A percentile compares a stretch with the other conserved stretches of the same genome.
phyloP scores from a whole-genome alignment of 2,329 filamentous ascomycete species.

The Colletotrichum liaoningense region DNA sequence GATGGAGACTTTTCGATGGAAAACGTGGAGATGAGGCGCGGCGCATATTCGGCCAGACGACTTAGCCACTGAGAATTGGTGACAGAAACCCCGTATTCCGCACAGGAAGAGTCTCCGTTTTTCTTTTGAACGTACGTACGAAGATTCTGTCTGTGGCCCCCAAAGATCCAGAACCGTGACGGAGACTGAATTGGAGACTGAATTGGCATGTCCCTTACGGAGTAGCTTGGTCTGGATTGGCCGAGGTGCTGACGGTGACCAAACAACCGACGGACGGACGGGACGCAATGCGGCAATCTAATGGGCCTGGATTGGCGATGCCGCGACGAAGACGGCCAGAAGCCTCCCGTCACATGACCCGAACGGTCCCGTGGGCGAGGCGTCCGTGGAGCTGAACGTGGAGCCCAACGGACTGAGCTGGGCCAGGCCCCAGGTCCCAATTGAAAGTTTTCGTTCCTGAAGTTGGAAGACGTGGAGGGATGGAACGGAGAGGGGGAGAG shows the following conservation, averaged over 20 bases:
- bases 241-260: not conserved
- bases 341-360: not conserved
- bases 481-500: slow-evolving; percentile 19
- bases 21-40: slow-evolving; percentile 33
- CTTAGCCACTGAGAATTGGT: slow-evolving; percentile 11
- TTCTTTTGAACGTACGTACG: not conserved
- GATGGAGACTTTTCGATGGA: slow-evolving; percentile 18
- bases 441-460: slow-evolving; percentile 12
- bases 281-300: not conserved
- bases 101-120: not conserved
- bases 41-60: slow-evolving; percentile 33
- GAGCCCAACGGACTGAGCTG: slow-evolving; percentile 15
- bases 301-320: not conserved
- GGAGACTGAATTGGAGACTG: not conserved
- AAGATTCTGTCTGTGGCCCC: no score
- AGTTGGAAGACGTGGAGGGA: not conserved
- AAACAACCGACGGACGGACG: not conserved
- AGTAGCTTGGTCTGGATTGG: not conserved
- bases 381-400: slow-evolving; percentile 1
- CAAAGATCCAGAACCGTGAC: not conserved
- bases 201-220: no score
- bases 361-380: slow-evolving; percentile 19
- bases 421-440: slow-evolving; percentile 12
- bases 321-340: slow-evolving; percentile 2
- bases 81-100: not conserved